Conservation (phyloP, 2,329 filamentous ascomycete species). For the Aspergillus jensenii region DNA sequence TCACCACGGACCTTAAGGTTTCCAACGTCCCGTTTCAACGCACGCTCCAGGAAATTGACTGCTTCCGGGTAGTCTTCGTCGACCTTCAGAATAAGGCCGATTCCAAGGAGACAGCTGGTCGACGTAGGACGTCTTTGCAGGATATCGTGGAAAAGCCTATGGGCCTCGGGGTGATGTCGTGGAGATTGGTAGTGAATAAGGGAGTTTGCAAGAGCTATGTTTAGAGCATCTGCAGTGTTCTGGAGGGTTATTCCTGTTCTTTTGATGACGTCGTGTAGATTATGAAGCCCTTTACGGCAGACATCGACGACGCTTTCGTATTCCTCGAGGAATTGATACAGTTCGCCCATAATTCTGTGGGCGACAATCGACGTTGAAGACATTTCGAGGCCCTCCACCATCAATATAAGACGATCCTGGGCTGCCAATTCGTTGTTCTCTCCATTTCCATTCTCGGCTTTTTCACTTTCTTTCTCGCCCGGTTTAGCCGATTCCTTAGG, state of each 20-base stretch:
- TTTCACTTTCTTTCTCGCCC: constrained; percentile 13
- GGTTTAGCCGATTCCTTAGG: constrained; percentile 50
- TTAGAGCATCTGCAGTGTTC: constrained; percentile 72
- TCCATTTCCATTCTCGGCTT: constrained; percentile 33
- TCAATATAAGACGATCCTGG: constrained; percentile 77
- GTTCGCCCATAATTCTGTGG: constrained; percentile 78
- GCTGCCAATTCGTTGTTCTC: constrained; percentile 58
- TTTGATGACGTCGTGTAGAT: constrained; percentile 59
- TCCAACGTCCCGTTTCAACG: constrained; percentile 67
- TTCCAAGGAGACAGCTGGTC: constrained; percentile 79
- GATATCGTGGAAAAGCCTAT: constrained; percentile 78
- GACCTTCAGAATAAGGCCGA: constrained; percentile 89
- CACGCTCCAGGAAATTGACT: constrained; percentile 74
- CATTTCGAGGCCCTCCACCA: constrained; percentile 69
- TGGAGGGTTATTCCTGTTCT: constrained; percentile 69
- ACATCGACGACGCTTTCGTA: constrained; percentile 78
- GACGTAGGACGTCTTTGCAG: constrained; percentile 72
- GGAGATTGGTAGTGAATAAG: constrained; percentile 89
- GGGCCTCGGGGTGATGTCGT: constrained; percentile 84
- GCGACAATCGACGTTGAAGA: constrained; percentile 72
- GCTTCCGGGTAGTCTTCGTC: constrained; percentile 85
- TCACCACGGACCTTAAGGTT: constrained; percentile 83
- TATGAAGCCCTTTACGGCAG: constrained; percentile 69
- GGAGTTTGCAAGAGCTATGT: constrained; percentile 77
- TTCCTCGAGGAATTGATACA: constrained; percentile 82